Evolutionary conservation across 257 asterid species (phyloP), one percentile per base, ranked within the genome.

Genomic region (Sherardia arvensis): DNA sequence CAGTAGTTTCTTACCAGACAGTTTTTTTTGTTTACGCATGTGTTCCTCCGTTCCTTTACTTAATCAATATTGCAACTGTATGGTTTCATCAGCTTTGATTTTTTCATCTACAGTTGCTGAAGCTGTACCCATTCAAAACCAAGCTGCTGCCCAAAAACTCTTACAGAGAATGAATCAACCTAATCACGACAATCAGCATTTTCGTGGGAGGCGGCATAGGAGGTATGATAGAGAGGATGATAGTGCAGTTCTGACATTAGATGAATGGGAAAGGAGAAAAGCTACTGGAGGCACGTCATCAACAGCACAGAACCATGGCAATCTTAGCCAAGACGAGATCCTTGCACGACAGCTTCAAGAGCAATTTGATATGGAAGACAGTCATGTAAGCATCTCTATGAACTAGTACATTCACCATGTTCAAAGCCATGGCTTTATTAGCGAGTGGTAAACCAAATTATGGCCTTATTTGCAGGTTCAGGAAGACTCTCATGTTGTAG

Each of bases 121-220:
- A 73, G 79, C 89, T 27, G 66, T 76, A 66, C 97, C 94, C 59
- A 83, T 89, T 66, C 94, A 89, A 79, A 89, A 89, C 74, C 97
- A 89, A 85, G 89, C 70, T 61, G 95, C 95, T 71, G 93, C 97
- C 12, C 97, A 83, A 75, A 89, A 89, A 71, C 95, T 89, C 67
- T 89, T 89, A 55, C 97, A 84, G 84, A 87, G 76, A 75, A 77
- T 82, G 75, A 83, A 65, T 74, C 87, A 81, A 59, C 80, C 85
- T 53, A 77, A 73, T 72, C 73, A 48, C 17, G 76, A 49, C 28
- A 64, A 77, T 70, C 81, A 66, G 67, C 74, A 68, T 66, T 66
- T 71, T 29, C 80, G 86, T 74, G 73, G 78, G 48, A 86, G 73
- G 70, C 76, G 90, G 75, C 77, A 67, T 61, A 81, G 85, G 67